These are phyloP conservation scores for Fusarium aywerte DNA, from an alignment of 2,329 filamentous ascomycete genomes.

Conservation along the genomic window DNA sequence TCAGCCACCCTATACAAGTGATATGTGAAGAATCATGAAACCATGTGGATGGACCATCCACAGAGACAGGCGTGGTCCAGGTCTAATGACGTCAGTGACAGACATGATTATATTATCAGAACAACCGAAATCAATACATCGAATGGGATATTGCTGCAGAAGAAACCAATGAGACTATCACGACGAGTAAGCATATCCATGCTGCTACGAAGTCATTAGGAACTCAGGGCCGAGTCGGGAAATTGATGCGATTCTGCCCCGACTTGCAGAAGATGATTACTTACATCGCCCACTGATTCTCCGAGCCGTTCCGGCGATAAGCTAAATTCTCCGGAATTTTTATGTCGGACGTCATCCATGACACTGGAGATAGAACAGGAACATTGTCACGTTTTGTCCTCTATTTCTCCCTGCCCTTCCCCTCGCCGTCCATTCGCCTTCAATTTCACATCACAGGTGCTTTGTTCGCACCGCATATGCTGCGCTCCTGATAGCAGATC, in stretches of 20 bases:
- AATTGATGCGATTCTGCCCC: conserved; percentile 25
- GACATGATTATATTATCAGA: not conserved
- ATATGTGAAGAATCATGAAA: not conserved
- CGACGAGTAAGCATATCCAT: not conserved
- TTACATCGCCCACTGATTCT: conserved; percentile 34
- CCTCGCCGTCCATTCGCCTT: not conserved
- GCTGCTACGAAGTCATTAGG: not conserved
- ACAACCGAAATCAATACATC: not conserved
- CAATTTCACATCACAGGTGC: not conserved
- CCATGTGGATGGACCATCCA: not conserved
- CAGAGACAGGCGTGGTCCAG: not conserved
- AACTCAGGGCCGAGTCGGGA: conserved; percentile 7
- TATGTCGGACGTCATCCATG: conserved; percentile 43
- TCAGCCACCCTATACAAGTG: not conserved
- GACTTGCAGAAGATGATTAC: conserved; percentile 27
- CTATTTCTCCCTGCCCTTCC: not conserved
- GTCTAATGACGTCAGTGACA: not conserved
- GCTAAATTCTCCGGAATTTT: conserved; percentile 31
- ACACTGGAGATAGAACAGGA: conserved; percentile 15
- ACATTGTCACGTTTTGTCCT: conserved; percentile 7
- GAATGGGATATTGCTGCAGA: not conserved
- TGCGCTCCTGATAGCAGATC: conserved; percentile 10
- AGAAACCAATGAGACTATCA: not conserved
- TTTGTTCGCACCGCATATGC: conserved; percentile 21
- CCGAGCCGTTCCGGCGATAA: conserved; percentile 44